A percentile compares a stretch with the other conserved stretches of the same genome.
Evolutionary conservation across 129 eudicot species (phyloP).

Genomic region (Flaveria ramosissima): DNA sequence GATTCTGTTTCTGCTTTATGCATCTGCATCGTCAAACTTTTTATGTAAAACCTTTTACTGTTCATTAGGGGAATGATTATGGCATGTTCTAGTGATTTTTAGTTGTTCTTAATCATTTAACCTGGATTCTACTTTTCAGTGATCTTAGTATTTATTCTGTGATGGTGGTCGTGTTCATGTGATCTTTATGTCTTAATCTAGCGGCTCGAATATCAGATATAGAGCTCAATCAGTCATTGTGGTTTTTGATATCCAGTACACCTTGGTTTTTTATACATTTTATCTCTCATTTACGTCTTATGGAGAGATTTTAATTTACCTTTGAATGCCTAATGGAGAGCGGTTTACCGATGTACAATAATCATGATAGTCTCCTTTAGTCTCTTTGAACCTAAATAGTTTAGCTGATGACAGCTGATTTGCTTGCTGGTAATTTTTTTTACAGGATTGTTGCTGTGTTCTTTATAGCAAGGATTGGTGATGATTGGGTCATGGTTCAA

Average conservation of each 20-base stretch:
- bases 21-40: constrained; percentile 21
- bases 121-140: constrained; percentile 1
- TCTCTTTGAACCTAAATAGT: constrained; percentile 5
- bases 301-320: neutral
- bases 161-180: neutral
- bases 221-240: constrained; percentile 13
- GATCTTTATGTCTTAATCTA: constrained; percentile 30
- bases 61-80: neutral
- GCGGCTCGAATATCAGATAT: constrained; percentile 16
- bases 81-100: constrained; percentile 5
- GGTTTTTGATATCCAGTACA: neutral
- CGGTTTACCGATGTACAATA: constrained; percentile 15
- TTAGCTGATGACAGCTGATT: constrained; percentile 29
- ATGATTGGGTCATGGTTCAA: constrained; percentile 54
- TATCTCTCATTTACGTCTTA: constrained; percentile 12
- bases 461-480: constrained; percentile 43
- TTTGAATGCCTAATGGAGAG: constrained; percentile 24
- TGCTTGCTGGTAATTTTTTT: constrained; percentile 40
- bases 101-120: neutral
- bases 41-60: neutral
- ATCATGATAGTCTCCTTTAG: neutral
- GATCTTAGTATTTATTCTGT: neutral
- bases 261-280: too few species aligned
- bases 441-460: constrained; percentile 59
- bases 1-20: constrained; percentile 15